Evolutionary conservation across 2,329 filamentous ascomycete species (phyloP).

Genomic region (Fusarium pininemorale): DNA sequence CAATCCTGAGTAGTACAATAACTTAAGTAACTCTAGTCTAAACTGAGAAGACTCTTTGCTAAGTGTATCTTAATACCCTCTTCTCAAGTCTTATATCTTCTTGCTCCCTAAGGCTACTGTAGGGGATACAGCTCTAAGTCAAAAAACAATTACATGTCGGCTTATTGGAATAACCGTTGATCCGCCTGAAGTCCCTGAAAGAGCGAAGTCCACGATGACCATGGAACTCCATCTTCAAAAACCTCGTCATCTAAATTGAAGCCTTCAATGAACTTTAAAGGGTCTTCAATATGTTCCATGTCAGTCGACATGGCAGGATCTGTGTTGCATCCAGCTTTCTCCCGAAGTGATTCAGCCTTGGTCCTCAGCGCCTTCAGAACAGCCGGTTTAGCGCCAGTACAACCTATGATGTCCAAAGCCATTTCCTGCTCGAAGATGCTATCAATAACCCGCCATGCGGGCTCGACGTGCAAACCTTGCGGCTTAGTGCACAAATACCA

Average conservation of each 20-base stretch:
- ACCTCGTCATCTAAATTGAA: neutral
- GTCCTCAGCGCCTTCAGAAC: neutral
- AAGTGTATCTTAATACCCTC: no score
- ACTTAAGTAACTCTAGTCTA: accelerated
- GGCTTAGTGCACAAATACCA: neutral
- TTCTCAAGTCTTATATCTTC: neutral
- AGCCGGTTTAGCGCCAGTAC: neutral
- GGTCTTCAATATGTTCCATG: accelerated
- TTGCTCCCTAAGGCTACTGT: accelerated
- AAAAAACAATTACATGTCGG: accelerated
- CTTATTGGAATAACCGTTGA: neutral
- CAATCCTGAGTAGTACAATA: accelerated
- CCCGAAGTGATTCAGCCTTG: neutral
- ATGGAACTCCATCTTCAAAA: neutral
- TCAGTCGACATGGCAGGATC: neutral
- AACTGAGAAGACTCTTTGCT: neutral
- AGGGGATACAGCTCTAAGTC: accelerated
- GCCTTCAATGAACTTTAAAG: neutral
- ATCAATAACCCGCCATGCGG: neutral
- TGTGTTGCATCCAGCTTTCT: accelerated
- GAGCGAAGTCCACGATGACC: neutral
- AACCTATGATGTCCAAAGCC: neutral
- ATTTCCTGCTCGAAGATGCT: neutral
- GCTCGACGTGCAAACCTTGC: neutral
- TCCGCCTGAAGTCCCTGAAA: neutral